These are phyloP conservation scores for Dioscorea dumetorum DNA, from an alignment of 106 monocot species.

Conservation along the genomic window DNA sequence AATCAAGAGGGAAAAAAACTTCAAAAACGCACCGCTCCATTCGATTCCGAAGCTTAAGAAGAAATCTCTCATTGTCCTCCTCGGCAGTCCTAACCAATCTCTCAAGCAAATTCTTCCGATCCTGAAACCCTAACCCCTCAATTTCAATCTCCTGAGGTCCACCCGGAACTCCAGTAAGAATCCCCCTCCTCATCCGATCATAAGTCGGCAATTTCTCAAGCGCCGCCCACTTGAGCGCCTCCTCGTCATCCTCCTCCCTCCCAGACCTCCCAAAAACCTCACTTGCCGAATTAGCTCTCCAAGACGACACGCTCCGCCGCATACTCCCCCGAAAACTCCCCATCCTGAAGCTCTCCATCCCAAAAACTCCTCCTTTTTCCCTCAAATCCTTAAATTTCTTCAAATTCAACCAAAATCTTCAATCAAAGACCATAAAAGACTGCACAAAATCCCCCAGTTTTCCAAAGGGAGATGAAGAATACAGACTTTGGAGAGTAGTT, in stretches of 20 bases:
- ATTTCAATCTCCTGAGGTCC: slow-evolving; percentile 11
- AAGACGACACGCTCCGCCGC: slow-evolving; percentile 10
- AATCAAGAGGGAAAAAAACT: background rate
- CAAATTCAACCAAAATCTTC: background rate
- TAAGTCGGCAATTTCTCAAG: slow-evolving; percentile 29
- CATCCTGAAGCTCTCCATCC: background rate
- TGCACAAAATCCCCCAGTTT: background rate
- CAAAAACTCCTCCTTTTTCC: background rate
- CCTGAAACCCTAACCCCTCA: slow-evolving; percentile 5
- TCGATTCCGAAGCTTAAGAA: slow-evolving; percentile 21
- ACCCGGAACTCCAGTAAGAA: slow-evolving; percentile 1
- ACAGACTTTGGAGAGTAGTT: no score
- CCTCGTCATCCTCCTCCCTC: slow-evolving; percentile 25
- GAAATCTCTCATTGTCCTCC: slow-evolving; percentile 21
- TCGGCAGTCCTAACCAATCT: slow-evolving; percentile 12
- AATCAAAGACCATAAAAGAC: background rate
- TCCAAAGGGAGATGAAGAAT: no score
- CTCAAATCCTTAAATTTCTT: background rate
- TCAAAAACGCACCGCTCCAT: slow-evolving; percentile 12
- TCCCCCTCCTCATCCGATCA: slow-evolving; percentile 21
- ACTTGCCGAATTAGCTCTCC: slow-evolving; percentile 10
- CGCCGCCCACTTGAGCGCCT: slow-evolving; percentile 28
- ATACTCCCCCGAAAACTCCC: slow-evolving; percentile 12
- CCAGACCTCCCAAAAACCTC: slow-evolving; percentile 14
- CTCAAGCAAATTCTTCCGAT: slow-evolving; percentile 12